Conservation (phyloP, 129 eudicot species). For the Cynara cardunculus region DNA sequence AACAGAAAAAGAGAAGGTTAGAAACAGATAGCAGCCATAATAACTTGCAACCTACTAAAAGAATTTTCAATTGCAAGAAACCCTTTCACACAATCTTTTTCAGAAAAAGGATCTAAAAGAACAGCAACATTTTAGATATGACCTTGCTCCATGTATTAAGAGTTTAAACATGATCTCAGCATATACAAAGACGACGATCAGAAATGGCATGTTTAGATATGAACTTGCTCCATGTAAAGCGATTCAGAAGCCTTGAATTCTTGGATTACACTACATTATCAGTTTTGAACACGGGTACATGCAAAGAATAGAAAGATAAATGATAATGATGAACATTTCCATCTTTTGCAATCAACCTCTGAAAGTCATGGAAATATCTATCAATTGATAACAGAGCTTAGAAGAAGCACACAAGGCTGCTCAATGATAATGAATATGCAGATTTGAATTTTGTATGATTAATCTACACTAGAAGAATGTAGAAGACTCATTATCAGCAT, state of each 20-base stretch:
- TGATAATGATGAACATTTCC: background rate
- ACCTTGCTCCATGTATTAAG: too few species aligned
- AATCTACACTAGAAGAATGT: too few species aligned
- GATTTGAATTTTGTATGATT: background rate
- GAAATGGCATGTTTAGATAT: too few species aligned
- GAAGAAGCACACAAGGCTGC: background rate
- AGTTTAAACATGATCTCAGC: background rate
- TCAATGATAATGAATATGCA: background rate
- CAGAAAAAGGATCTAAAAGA: too few species aligned
- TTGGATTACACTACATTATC: too few species aligned
- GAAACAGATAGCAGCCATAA: background rate
- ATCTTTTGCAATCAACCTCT: too few species aligned
- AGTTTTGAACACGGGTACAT: too few species aligned
- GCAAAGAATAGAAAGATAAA: background rate
- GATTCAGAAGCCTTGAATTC: too few species aligned
- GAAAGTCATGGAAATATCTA: background rate
- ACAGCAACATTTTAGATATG: background rate
- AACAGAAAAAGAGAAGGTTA: background rate
- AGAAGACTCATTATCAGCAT: background rate
- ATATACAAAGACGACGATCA: background rate
- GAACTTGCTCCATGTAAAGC: too few species aligned
- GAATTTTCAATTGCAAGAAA: background rate
- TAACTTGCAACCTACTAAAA: background rate
- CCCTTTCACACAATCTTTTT: too few species aligned
- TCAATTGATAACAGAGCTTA: background rate